Base-by-base conservation (phyloP, 1,139 yeast genomes). In the Entelexis paramagnoliae region DNA sequence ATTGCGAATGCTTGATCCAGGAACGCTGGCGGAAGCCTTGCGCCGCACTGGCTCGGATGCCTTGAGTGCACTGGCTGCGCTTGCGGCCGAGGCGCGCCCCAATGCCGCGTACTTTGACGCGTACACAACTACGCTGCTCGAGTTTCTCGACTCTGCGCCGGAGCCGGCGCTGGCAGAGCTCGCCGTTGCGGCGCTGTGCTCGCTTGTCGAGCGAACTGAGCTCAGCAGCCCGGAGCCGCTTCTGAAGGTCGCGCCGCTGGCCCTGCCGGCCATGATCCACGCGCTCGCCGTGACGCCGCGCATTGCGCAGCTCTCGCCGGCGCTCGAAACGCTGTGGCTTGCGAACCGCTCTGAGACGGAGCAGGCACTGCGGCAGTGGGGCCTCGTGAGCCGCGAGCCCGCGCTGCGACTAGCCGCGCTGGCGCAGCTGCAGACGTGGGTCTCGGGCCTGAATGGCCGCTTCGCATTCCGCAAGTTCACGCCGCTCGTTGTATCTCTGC, bases 251-350 rank as follows among this genome's bases (percentile, higher is more conserved):
- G 39, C 53, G 8, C 33, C 46, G 4, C n/a, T 72, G 26, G 76
- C 80, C 3, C 66, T 81, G 14, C 89, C 91, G 0, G 70, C 78
- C 11, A 65, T 83, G 24, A 67, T 83, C 14, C 73, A 72, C 50
- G 71, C 76, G 45, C 65, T 83, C 2, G 84, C 70, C 4, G 36
- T 17, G 13, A n/a, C 14, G 2, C 77, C 73, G 52, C 57, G 70
- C 1, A 65, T 72, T 13, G 68, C 75, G 1, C 68, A 72, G 51
- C 68, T 71, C 13, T 70, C 81, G 2, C 79, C 88, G 0, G 72
- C 73, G 11, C 65, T 84, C 41, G 79, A 78, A 52, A 83, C 80
- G 2, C 79, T 77, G 61, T 83, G 88, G 86, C 70, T 79, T n/a
- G 74, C 79, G 1, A 72, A 80, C 7, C 80, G 84, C 0, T 63